These are phyloP conservation scores for Neurospora sp. DNA, from an alignment of 2,329 filamentous ascomycete species.

Conservation along the genomic window DNA sequence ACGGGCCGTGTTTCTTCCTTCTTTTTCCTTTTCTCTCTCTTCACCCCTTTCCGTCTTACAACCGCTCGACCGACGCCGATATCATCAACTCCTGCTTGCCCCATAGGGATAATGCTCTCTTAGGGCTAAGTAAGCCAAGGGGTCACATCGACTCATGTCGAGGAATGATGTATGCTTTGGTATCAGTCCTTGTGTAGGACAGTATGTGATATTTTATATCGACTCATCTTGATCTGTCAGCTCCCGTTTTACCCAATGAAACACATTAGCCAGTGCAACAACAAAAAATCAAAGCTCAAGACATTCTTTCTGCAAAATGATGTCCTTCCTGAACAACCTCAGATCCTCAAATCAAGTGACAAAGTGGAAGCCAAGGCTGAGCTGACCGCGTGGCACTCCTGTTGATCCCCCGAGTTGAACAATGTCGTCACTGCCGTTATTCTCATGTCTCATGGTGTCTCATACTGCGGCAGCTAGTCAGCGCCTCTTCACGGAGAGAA, in stretches of 20 bases:
- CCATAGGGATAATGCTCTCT: not conserved
- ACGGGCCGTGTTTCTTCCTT: not conserved
- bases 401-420: not conserved
- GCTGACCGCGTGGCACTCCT: not conserved
- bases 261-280: not conserved
- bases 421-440: not conserved
- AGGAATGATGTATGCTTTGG: not conserved
- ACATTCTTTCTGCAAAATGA: not conserved
- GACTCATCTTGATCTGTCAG: not conserved
- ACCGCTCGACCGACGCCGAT: not conserved
- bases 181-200: not conserved
- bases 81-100: not conserved
- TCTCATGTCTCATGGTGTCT: not conserved
- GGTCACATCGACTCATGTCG: not conserved
- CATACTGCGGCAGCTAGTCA: not conserved
- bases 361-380: not conserved
- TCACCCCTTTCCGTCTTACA: not conserved
- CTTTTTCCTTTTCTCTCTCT: not conserved
- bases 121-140: not conserved
- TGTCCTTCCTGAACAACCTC: not conserved
- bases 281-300: not conserved
- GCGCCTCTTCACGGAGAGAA: not conserved
- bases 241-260: not conserved
- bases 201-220: not conserved
- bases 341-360: not conserved